Evolutionary conservation across 305 asterid genomes (phyloP), one percentile per base, ranked within the genome.

Genomic region (Fraxinus greggii): DNA sequence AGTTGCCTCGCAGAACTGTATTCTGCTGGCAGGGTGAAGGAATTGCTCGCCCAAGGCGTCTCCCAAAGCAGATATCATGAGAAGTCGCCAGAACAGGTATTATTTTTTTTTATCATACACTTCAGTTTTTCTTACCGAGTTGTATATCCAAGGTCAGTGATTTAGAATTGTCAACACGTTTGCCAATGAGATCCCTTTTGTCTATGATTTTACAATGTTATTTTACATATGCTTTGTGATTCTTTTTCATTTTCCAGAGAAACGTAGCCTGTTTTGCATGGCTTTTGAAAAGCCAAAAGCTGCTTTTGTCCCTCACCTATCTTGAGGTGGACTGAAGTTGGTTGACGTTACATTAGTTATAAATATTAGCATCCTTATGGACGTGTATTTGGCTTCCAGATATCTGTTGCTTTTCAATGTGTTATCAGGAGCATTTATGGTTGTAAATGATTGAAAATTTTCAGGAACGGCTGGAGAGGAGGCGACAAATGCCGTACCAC

Each of bases 401-500:
- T 33, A 6, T 32, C 12, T 56, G 21, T 59, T 5, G 26, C 12
- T 54, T 54, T 54, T 54, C 12, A n/a, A 23, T 23, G 17, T 61
- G 19, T 56, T 17, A 15, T 28, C 32, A 54, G 24, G 29, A 73
- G 21, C 21, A 31, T 7, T 77, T 35, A 26, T 79, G 32, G 13
- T 31, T 38, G 29, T 77, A 72, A 72, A 29, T 76, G 33, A 7
- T 33, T 75, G n/a, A 21, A 54, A 31, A 33, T 82, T 77, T 79
- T 35, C 88, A 93, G 98, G 98, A 93, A 82, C 94, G 98, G 19
- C 85, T 88, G 85, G 99, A 96, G 88, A 91, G 97, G 84, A 90
- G 99, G 91, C 97, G 99, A 31, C 98, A 94, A 84, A 94, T 96
- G 99, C 99, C 99, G 3, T 96, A 96, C 84, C 99, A 96, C 76